These are phyloP conservation scores for Dissophora ornata DNA, from an alignment of 192 early-diverging fungal genomes.

Conservation along the genomic window DNA sequence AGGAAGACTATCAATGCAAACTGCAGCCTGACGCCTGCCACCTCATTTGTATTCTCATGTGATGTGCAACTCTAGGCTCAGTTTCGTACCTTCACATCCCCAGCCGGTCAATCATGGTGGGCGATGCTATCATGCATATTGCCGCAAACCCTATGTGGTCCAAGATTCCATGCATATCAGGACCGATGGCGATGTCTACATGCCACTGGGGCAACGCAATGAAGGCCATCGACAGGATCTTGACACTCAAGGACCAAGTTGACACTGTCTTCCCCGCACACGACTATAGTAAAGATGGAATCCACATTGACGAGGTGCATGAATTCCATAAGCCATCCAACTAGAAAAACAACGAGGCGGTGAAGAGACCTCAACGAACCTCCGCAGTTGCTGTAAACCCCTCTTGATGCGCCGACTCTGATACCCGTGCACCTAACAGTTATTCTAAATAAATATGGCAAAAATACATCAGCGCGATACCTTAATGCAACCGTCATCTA, in stretches of 20 bases:
- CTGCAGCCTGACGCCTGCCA: too few relatives aligned
- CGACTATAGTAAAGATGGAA: slow-evolving; percentile 38
- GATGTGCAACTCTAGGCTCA: slow-evolving; percentile 36
- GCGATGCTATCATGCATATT: slow-evolving; percentile 53
- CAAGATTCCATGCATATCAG: slow-evolving; percentile 31
- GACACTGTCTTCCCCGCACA: slow-evolving; percentile 54
- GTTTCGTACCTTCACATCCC: slow-evolving; percentile 53
- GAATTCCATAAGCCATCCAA: slow-evolving; percentile 25
- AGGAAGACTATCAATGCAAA: too few relatives aligned
- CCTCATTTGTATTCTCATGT: slow-evolving; percentile 1
- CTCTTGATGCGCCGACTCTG: too few relatives aligned
- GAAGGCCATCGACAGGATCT: slow-evolving; percentile 47
- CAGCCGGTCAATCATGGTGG: slow-evolving; percentile 45
- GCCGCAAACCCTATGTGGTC: slow-evolving; percentile 34
- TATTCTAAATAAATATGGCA: too few relatives aligned
- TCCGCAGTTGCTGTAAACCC: too few relatives aligned
- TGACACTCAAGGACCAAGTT: slow-evolving; percentile 30
- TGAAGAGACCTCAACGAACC: not conserved
- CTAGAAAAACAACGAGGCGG: not conserved
- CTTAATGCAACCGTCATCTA: too few relatives aligned
- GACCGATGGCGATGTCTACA: slow-evolving; percentile 37
- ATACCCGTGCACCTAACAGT: too few relatives aligned
- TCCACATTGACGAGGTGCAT: slow-evolving; percentile 51
- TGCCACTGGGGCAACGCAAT: slow-evolving; percentile 38
- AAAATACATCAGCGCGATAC: too few relatives aligned